Evolutionary conservation across 2,329 filamentous ascomycete genomes (phyloP), one percentile per base, ranked within the genome.

Genomic region (Penicillium sp.): DNA sequence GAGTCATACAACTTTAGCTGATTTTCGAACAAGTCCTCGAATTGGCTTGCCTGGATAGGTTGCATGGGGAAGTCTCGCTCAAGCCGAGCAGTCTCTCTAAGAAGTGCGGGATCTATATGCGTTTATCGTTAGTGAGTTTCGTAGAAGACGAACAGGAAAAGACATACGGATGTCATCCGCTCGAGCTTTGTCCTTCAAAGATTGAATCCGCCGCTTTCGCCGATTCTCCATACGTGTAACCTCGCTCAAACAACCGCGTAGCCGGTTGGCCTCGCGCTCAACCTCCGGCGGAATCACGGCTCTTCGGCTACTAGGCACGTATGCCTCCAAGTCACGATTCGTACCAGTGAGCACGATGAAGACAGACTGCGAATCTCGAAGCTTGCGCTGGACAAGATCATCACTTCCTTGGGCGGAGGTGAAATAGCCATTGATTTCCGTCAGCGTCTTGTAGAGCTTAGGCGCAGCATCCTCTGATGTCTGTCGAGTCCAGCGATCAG

Each of bases 51-150:
- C 42, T 89, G 87, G 43, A 99, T 86, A 10, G 84, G 81, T 31
- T 91, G 90, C 71, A 88, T 88, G 0, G 90, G 88, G 55, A 89
- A 92, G 50, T 88, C 85, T 38, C 91, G 83, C 72, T 97, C 93
- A 11, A 97, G 77, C 8, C 90, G 83, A 30, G 87, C 85, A 2
- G 91, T 86, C 75, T 97, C 91, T 41, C 81, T 80, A 18, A 95
- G 77, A 3, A 99, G 86, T 41, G 90, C 88, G 0, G 82, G 80
- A 62, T 90, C 79, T 80, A 52, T 14, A 31, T 37, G 22, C 36
- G 39, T 2, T 14, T 14, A 3, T 14, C 11, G 11, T 51, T 18
- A 54, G 53, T 33, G 35, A 22, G 19, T 16, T 4, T 19, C 13
- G 46, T 16, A 8, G 29, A 9, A 4, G 29, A 25, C 43, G 31